Evolutionary conservation across 2,329 filamentous ascomycete species (phyloP).

Genomic region (Fusarium sp.): DNA sequence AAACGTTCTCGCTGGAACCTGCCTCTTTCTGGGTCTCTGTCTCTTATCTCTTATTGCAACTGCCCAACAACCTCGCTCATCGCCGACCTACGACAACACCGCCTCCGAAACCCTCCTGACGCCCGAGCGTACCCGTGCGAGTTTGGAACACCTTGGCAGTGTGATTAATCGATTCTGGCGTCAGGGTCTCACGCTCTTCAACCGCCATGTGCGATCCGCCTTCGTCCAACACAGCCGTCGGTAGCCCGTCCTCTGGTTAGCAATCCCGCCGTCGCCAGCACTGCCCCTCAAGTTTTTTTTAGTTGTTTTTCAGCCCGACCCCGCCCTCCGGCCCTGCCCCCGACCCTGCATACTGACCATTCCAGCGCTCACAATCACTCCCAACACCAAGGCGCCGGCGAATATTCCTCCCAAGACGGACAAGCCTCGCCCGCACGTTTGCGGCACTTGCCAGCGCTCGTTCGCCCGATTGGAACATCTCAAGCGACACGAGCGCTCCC

Average conservation of each 20-base stretch:
- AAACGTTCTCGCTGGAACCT: too few relatives aligned
- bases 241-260: conserved; percentile 51
- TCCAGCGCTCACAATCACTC: conserved; percentile 51
- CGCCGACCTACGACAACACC: too few relatives aligned
- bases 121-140: too few relatives aligned
- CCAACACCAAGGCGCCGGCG: conserved; percentile 58
- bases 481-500: conserved; percentile 97
- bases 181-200: conserved; percentile 52
- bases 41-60: too few relatives aligned
- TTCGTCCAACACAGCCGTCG: too few relatives aligned
- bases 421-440: conserved; percentile 95
- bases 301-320: background rate
- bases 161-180: conserved; percentile 53
- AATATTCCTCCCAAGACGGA: conserved; percentile 87
- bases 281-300: conserved; percentile 54
- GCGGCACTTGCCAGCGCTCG: conserved; percentile 88
- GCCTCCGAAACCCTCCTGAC: too few relatives aligned
- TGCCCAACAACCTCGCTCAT: too few relatives aligned
- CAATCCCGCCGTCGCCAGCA: conserved; percentile 43
- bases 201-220: conserved; percentile 48
- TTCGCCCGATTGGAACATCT: conserved; percentile 96
- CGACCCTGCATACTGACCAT: conserved; percentile 54
- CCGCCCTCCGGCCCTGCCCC: conserved; percentile 26
- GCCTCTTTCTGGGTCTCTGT: too few relatives aligned
- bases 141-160: too few relatives aligned